Percentiles rank a stretch among this genome's conserved stretches.
These are phyloP conservation scores for Scutellaria barbata DNA, from an alignment of 257 asterid species.

Conservation along the genomic window DNA sequence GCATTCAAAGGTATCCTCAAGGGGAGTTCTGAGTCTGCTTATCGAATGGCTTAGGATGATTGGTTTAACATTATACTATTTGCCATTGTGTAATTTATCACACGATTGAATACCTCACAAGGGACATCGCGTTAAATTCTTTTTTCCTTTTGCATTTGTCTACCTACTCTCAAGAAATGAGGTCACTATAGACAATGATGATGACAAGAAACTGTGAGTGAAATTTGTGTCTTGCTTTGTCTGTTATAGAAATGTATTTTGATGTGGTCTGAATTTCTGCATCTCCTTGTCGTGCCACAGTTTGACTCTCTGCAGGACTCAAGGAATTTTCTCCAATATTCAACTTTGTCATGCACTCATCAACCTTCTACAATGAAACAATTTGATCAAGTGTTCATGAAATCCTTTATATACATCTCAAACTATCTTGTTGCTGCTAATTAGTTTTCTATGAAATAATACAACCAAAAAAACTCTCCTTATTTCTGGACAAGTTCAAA, in stretches of 20 bases:
- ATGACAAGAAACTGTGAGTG: slow-evolving; percentile 12
- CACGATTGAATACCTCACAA: slow-evolving; percentile 16
- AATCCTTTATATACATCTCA: neutral
- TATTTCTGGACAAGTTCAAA: too few species aligned
- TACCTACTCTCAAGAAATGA: slow-evolving; percentile 10
- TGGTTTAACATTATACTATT: neutral
- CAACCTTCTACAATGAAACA: neutral
- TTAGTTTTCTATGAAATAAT: neutral
- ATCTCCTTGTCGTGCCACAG: neutral
- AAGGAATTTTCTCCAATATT: too few species aligned
- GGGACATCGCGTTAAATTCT: neutral
- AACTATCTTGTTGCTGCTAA: neutral
- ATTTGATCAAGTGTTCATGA: neutral
- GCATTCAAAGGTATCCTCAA: slow-evolving; percentile 62
- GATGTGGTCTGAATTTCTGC: neutral
- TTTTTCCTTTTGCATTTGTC: neutral
- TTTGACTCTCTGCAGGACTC: neutral
- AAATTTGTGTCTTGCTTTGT: slow-evolving; percentile 11
- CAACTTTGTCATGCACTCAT: too few species aligned
- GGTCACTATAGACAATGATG: slow-evolving; percentile 21
- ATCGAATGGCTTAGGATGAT: neutral
- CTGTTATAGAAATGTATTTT: neutral
- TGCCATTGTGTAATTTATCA: slow-evolving; percentile 2
- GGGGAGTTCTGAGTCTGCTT: slow-evolving; percentile 24
- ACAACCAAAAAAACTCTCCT: too few species aligned